These are phyloP conservation scores for Ogataea ganodermae DNA, from an alignment of 805 yeast genomes.

Conservation along the genomic window DNA sequence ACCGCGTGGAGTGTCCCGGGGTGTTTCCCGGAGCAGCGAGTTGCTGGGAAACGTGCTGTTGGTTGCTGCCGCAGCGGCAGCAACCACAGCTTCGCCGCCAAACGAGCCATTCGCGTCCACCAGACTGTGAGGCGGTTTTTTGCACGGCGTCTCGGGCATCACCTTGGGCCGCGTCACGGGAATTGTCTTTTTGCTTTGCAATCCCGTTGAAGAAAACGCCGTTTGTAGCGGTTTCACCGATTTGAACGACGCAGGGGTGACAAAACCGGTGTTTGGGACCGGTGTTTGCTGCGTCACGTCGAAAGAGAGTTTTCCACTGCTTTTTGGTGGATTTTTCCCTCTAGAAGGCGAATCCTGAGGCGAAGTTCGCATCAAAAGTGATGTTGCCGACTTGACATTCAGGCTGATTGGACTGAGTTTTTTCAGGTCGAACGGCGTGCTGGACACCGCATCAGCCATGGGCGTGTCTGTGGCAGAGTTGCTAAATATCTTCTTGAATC, in stretches of 20 bases:
- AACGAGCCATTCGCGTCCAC: constrained; percentile 33
- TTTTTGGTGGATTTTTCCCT: constrained; percentile 11
- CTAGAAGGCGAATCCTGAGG: constrained; percentile 26
- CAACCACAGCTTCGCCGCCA: constrained; percentile 12
- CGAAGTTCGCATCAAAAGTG: constrained; percentile 10
- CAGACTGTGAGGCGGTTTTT: constrained; percentile 41
- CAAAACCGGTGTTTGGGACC: constrained; percentile 24
- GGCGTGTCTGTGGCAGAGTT: constrained; percentile 9
- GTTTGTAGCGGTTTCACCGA: constrained; percentile 83
- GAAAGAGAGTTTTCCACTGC: background rate
- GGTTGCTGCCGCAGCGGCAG: constrained; percentile 9
- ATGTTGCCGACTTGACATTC: constrained; percentile 11
- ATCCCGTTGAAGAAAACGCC: constrained; percentile 76
- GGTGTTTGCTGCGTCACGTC: constrained; percentile 18
- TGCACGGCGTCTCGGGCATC: constrained; percentile 70
- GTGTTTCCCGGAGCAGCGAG: constrained; percentile 1
- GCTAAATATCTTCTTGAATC: constrained; percentile 25
- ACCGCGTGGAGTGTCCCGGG: constrained; percentile 16
- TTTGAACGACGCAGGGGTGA: constrained; percentile 60
- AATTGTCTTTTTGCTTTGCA: constrained; percentile 60
- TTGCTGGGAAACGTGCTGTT: constrained; percentile 11
- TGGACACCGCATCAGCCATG: constrained; percentile 12
- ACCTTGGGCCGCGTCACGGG: constrained; percentile 34
- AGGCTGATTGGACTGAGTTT: constrained; percentile 19
- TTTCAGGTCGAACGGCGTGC: constrained; percentile 25